A percentile compares a stretch with the other conserved stretches of the same genome.
Conservation (phyloP, 768 basidiomycete species). For the Agrocybe chaxingu region DNA sequence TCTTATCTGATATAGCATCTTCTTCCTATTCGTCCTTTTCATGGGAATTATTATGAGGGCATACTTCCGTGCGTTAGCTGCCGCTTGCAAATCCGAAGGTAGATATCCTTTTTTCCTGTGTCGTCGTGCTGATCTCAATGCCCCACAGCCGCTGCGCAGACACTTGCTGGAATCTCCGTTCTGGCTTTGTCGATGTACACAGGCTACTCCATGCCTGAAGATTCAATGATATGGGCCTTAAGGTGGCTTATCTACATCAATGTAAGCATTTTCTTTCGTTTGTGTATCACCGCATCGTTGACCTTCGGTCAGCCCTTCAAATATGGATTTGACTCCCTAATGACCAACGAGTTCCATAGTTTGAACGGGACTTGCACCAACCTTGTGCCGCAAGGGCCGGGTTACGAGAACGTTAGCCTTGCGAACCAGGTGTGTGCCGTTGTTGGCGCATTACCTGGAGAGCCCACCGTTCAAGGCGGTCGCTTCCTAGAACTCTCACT, state of each 20-base stretch:
- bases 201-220: too few relatives aligned
- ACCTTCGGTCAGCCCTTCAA: background rate
- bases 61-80: slow-evolving; percentile 68
- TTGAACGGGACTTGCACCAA: slow-evolving; percentile 54
- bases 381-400: slow-evolving; percentile 55
- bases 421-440: slow-evolving; percentile 73
- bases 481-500: slow-evolving; percentile 42
- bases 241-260: too few relatives aligned
- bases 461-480: slow-evolving; percentile 56
- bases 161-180: too few relatives aligned
- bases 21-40: slow-evolving; percentile 50
- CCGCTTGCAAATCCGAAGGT: slow-evolving; percentile 52
- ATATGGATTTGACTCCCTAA: slow-evolving; percentile 56
- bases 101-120: slow-evolving; percentile 1
- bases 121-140: too few relatives aligned
- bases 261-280: too few relatives aligned
- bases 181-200: too few relatives aligned
- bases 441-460: slow-evolving; percentile 58
- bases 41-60: slow-evolving; percentile 66
- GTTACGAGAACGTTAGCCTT: slow-evolving; percentile 51
- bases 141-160: too few relatives aligned
- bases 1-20: slow-evolving; percentile 33
- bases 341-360: slow-evolving; percentile 78
- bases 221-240: too few relatives aligned
- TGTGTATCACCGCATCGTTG: background rate